A percentile compares a stretch with the other conserved stretches of the same genome.
These are phyloP conservation scores for Fraxinus pennsylvanica DNA, from an alignment of 257 asterid genomes.

Conservation along the genomic window DNA sequence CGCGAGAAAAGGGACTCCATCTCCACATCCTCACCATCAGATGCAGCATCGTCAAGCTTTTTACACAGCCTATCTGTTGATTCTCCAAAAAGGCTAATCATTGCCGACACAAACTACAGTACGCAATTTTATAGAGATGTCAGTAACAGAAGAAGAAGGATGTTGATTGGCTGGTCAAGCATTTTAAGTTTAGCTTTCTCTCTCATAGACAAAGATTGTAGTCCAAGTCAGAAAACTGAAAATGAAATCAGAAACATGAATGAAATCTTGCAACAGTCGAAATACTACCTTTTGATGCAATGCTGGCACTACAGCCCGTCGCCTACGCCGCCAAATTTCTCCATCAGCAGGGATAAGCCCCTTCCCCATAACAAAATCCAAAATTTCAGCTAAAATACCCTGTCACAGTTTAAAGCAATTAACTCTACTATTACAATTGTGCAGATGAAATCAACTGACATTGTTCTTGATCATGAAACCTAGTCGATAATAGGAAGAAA, in stretches of 20 bases:
- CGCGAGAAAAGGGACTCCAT: slow-evolving; percentile 99
- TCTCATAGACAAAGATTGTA: background rate
- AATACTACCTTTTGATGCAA: slow-evolving; percentile 84
- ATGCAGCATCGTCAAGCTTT: slow-evolving; percentile 86
- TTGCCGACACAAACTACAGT: slow-evolving; percentile 86
- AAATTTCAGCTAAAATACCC: slow-evolving; percentile 96
- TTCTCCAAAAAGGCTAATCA: slow-evolving; percentile 83
- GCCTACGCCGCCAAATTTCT: slow-evolving; percentile 86
- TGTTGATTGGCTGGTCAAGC: slow-evolving; percentile 3
- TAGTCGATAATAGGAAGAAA: slow-evolving; percentile 2
- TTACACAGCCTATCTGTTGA: slow-evolving; percentile 85
- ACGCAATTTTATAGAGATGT: slow-evolving; percentile 19
- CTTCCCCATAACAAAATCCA: slow-evolving; percentile 98
- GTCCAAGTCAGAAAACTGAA: background rate
- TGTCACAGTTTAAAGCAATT: slow-evolving; percentile 30
- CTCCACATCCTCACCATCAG: slow-evolving; percentile 92
- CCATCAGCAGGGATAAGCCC: slow-evolving; percentile 99
- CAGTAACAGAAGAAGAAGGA: slow-evolving; percentile 11
- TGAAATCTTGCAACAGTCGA: slow-evolving; percentile 9
- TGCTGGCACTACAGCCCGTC: slow-evolving; percentile 97
- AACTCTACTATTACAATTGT: slow-evolving; percentile 7
- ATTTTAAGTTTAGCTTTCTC: background rate
- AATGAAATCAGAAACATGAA: background rate
- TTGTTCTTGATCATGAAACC: slow-evolving; percentile 9
- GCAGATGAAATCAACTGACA: slow-evolving; percentile 15